Percentiles rank a stretch among this genome's conserved stretches.
These are phyloP conservation scores for Casaregolazyma lundiana DNA, from an alignment of 1,139 yeast genomes.

Conservation along the genomic window DNA sequence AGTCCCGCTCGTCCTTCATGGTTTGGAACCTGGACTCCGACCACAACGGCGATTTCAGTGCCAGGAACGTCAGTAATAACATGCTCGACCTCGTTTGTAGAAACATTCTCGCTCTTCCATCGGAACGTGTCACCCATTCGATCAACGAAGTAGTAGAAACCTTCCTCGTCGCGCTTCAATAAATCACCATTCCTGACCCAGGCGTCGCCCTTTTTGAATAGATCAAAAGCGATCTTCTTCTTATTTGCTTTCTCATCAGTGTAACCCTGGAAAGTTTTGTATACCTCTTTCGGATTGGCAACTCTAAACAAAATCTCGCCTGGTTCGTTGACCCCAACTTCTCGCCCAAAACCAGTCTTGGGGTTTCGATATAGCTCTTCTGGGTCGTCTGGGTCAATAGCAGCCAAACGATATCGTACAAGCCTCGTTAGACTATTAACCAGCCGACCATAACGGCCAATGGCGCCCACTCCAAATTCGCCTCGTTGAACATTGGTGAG, in stretches of 20 bases:
- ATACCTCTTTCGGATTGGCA: conserved; percentile 46
- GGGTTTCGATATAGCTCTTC: conserved; percentile 67
- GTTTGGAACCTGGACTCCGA: conserved; percentile 79
- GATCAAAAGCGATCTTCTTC: conserved; percentile 67
- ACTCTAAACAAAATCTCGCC: conserved; percentile 86
- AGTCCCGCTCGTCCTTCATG: conserved; percentile 96
- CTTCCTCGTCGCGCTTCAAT: conserved; percentile 61
- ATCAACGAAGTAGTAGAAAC: conserved; percentile 80
- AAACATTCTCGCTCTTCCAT: conserved; percentile 96
- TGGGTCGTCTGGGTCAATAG: conserved; percentile 80
- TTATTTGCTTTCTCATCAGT: conserved; percentile 72
- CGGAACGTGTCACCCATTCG: conserved; percentile 94
- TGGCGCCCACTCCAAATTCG: conserved; percentile 82
- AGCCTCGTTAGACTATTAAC: conserved; percentile 14
- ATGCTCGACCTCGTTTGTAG: conserved; percentile 90
- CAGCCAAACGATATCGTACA: conserved; percentile 42
- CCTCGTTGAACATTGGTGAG: conserved; percentile 79
- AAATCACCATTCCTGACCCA: conserved; percentile 90
- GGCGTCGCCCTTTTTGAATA: conserved; percentile 83
- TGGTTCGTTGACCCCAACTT: conserved; percentile 56
- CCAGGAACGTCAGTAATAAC: conserved; percentile 44
- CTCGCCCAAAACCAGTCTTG: conserved; percentile 57
- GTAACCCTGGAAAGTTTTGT: conserved; percentile 80
- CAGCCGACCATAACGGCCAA: conserved; percentile 67
- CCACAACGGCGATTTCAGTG: conserved; percentile 72